phyloP scores from a whole-genome alignment of 108 stramenopile species.

The Pelagomonas calceolata region DNA sequence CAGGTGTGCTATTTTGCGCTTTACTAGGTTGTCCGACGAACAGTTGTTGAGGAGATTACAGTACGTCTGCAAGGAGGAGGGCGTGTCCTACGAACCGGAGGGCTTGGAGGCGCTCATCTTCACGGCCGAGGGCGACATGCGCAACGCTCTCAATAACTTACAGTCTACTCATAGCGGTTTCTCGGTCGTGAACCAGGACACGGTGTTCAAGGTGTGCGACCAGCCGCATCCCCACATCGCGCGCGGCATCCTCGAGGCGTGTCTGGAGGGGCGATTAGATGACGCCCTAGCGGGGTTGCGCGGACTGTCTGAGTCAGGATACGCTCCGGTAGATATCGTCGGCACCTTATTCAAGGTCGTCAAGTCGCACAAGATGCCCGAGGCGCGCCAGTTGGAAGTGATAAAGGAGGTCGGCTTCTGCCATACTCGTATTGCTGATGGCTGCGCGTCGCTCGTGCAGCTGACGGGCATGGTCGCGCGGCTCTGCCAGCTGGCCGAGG shows the following conservation, averaged over 20 bases:
- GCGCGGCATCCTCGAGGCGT: constrained; percentile 54
- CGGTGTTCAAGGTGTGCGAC: constrained; percentile 96
- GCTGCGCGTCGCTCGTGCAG: constrained; percentile 62
- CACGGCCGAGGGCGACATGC: constrained; percentile 98
- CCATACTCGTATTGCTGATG: constrained; percentile 85
- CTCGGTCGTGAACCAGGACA: constrained; percentile 67
- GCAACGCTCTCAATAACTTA: constrained; percentile 93
- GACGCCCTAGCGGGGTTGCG: constrained; percentile 44
- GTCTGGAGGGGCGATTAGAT: constrained; percentile 48
- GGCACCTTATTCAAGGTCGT: constrained; percentile 86
- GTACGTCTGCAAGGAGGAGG: constrained; percentile 73
- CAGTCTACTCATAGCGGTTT: constrained; percentile 81
- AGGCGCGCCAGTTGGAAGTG: constrained; percentile 70
- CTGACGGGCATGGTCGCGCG: constrained; percentile 70
- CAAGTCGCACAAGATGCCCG: constrained; percentile 49
- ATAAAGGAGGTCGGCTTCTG: constrained; percentile 82
- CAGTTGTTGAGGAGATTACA: constrained; percentile 66
- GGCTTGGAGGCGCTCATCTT: constrained; percentile 95
- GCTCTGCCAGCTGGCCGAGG: constrained; percentile 13
- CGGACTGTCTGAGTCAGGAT: constrained; percentile 57
- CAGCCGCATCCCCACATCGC: constrained; percentile 95
- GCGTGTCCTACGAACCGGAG: constrained; percentile 60
- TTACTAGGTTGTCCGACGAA: constrained; percentile 63
- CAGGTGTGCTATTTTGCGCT: constrained; percentile 95
- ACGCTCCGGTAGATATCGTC: constrained; percentile 76